Evolutionary conservation across 345 rosid genomes (phyloP), one percentile per base, ranked within the genome.

Genomic region (Cardiospermum halicacabum): DNA sequence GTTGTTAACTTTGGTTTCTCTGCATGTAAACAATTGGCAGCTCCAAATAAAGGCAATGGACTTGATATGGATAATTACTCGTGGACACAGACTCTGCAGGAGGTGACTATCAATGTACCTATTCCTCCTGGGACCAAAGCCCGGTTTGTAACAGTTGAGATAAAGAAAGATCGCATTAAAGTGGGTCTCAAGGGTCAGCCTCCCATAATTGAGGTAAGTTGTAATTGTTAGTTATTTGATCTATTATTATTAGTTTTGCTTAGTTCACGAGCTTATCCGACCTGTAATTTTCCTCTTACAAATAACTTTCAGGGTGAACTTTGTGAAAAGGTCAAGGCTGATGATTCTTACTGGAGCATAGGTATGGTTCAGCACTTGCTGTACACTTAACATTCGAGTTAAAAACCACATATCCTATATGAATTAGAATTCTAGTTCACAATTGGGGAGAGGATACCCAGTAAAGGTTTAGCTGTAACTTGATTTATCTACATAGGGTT

Each of bases 301-400:
- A 19, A 74, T 47, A 59, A 18, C 66, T 75, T 69, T 31, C 72
- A 94, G 99, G 96, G 94, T 43, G 94, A 88, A 43, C 86, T 86
- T 42, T 73, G 70, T 76, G 74, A 79, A 60, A 53, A 76, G 50
- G 73, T 93, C 59, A 93, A 84, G 78, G 90, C 87, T 40, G 96
- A 90, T 62, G 98, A 90, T 69, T 83, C 92, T 68, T 90, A 83
- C 57, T 93, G 98, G 98, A 93, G 94, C 75, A 78, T 88, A 62
- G 98, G 99, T 91, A 83, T 48, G 78, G 71, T 60, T 27, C 31
- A 13, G 21, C 25, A 18, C 43, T n/a, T n/a, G 7, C 3, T 47
- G 6, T 28, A 8, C 39, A 16, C 1, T 3, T 45, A 18, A 43
- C 15, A 31, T 47, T 12, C n/a, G 19, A 3, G 13, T 47, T 18